Evolutionary conservation across 2,329 filamentous ascomycete species (phyloP).

Genomic region (Penicillium oxalicum): DNA sequence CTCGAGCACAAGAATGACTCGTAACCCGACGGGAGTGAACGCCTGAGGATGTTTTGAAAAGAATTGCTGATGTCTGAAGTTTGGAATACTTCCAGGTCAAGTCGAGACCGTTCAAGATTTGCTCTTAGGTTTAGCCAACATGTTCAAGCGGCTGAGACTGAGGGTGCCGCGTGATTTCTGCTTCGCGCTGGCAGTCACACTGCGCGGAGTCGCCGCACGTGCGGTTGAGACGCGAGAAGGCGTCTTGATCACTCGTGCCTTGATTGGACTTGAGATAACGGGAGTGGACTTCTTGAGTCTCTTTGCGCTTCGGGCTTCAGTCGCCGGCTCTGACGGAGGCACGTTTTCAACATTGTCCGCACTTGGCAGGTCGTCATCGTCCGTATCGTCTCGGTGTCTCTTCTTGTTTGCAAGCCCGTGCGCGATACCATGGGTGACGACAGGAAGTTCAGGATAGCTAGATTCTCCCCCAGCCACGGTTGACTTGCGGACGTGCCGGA

Average conservation of each 20-base stretch:
- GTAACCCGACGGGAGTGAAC: too few species aligned
- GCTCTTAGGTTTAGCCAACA: constrained; percentile 43
- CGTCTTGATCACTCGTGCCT: constrained; percentile 28
- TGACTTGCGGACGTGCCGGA: constrained; percentile 38
- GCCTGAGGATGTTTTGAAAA: too few species aligned
- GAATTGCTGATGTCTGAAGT: too few species aligned
- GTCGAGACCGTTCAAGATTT: constrained; percentile 21
- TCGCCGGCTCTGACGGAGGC: constrained; percentile 21
- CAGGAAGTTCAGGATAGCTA: constrained; percentile 26
- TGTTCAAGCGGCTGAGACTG: constrained; percentile 44
- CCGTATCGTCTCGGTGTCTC: constrained; percentile 29
- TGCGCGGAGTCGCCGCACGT: constrained; percentile 25
- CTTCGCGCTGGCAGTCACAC: constrained; percentile 26
- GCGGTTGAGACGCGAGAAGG: constrained; percentile 22
- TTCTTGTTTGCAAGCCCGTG: constrained; percentile 40
- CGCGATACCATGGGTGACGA: constrained; percentile 36
- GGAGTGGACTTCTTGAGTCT: constrained; percentile 30
- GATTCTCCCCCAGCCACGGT: constrained; percentile 14
- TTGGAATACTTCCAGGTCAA: too few species aligned
- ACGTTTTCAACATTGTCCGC: constrained; percentile 27
- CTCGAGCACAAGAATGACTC: too few species aligned
- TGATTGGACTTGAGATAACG: constrained; percentile 34
- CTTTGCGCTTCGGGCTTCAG: constrained; percentile 30
- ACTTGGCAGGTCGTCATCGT: constrained; percentile 21
- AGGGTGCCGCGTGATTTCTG: constrained; percentile 30